Conservation (phyloP, 495 filamentous ascomycete genomes). For the Tuber magnatum region DNA sequence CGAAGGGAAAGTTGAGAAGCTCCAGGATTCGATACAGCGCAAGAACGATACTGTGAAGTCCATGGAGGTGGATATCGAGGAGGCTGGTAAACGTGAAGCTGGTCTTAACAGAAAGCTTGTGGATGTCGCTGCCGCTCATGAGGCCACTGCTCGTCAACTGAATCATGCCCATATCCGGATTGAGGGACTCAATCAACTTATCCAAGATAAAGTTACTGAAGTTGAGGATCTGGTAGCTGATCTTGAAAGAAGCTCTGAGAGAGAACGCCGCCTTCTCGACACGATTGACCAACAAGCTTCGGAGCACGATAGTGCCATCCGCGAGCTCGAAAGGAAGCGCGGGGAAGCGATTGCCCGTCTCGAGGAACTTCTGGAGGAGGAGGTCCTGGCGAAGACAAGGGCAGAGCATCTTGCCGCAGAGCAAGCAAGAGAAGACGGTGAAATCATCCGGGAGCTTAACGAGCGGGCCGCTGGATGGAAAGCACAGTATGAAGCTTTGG, state of each 20-base stretch:
- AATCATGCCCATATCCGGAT: conserved; percentile 17
- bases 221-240: conserved; percentile 19
- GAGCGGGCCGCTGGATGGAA: conserved; percentile 10
- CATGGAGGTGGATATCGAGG: conserved; percentile 23
- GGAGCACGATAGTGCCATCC: conserved; percentile 5
- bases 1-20: conserved; percentile 25
- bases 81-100: conserved; percentile 14
- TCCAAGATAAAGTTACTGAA: conserved; percentile 19
- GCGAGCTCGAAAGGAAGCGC: conserved; percentile 11
- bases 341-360: conserved; percentile 15
- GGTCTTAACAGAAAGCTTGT: conserved; percentile 15
- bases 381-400: conserved; percentile 13
- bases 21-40: conserved; percentile 18
- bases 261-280: conserved; percentile 11
- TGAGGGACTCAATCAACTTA: conserved; percentile 11
- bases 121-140: conserved; percentile 9
- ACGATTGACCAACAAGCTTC: conserved; percentile 21
- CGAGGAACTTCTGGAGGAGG: conserved; percentile 12
- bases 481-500: conserved; percentile 17
- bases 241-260: conserved; percentile 10
- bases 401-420: conserved; percentile 16
- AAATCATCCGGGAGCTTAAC: conserved; percentile 16
- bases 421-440: conserved; percentile 14
- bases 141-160: conserved; percentile 6
- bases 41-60: conserved; percentile 25